Percentiles rank a stretch among this genome's conserved stretches.
These are phyloP conservation scores for Neurospora terricola DNA, from an alignment of 495 filamentous ascomycete genomes.

Conservation along the genomic window DNA sequence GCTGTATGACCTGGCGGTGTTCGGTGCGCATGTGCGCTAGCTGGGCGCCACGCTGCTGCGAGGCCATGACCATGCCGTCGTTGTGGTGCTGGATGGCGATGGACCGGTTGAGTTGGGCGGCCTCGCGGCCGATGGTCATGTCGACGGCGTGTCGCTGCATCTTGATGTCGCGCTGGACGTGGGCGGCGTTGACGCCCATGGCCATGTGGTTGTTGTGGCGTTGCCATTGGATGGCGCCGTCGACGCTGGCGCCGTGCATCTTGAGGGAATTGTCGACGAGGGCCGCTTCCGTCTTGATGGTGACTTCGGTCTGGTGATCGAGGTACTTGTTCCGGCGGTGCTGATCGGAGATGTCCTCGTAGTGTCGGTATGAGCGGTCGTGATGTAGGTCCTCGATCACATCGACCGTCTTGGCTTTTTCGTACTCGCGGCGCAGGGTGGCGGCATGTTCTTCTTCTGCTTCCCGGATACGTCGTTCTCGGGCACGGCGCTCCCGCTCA, in stretches of 20 bases:
- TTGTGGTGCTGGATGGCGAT: constrained; percentile 2
- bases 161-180: not conserved
- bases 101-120: constrained; percentile 4
- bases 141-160: not conserved
- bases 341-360: constrained; percentile 11
- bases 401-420: constrained; percentile 20
- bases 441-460: constrained; percentile 21
- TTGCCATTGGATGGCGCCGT: constrained; percentile 11
- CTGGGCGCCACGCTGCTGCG: constrained; percentile 6
- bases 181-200: constrained; percentile 7
- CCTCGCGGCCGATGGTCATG: not conserved
- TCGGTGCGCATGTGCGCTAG: constrained; percentile 5
- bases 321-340: constrained; percentile 7
- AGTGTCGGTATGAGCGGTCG: constrained; percentile 7
- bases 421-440: constrained; percentile 22
- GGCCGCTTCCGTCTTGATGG: constrained; percentile 7
- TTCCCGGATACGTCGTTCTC: constrained; percentile 18
- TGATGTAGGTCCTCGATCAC: constrained; percentile 6
- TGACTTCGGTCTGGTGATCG: constrained; percentile 10
- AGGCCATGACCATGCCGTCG: not conserved
- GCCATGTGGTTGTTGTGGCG: constrained; percentile 9
- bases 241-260: constrained; percentile 6
- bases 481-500: constrained; percentile 25
- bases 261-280: constrained; percentile 12
- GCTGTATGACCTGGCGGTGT: constrained; percentile 4